These are phyloP conservation scores for Neoascochyta sp. DNA, from an alignment of 2,329 filamentous ascomycete species.

Conservation along the genomic window DNA sequence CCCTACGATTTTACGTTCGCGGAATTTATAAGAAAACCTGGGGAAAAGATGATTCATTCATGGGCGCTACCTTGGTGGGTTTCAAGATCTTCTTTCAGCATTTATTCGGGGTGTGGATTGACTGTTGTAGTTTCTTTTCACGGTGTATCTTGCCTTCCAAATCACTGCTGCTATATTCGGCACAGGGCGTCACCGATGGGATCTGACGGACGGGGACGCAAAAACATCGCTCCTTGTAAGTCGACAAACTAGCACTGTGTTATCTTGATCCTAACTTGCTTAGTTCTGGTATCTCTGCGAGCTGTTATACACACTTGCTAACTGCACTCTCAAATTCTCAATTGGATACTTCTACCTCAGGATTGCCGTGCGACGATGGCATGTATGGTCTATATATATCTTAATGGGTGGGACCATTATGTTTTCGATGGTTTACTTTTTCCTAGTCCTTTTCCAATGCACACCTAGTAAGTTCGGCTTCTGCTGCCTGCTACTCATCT, in stretches of 20 bases:
- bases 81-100: not conserved
- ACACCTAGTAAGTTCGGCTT: conserved; percentile 33
- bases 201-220: conserved; percentile 30
- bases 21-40: conserved; percentile 32
- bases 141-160: conserved; percentile 40
- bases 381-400: conserved; percentile 46
- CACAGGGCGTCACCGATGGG: conserved; percentile 37
- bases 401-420: conserved; percentile 47
- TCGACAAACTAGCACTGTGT: not conserved
- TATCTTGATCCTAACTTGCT: conserved; percentile 9
- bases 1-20: conserved; percentile 37
- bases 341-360: conserved; percentile 54
- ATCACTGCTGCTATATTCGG: conserved; percentile 40
- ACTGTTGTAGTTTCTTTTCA: conserved; percentile 34
- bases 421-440: conserved; percentile 49
- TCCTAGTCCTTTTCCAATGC: conserved; percentile 53
- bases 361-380: conserved; percentile 46
- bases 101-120: no score
- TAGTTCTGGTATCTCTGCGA: conserved; percentile 56
- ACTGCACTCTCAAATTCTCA: conserved; percentile 49
- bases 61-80: conserved; percentile 37
- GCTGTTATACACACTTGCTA: conserved; percentile 51
- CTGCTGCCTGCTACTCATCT: not conserved
- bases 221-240: conserved; percentile 29
- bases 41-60: conserved; percentile 39